Evolutionary conservation across 345 rosid species (phyloP).

Genomic region (Corchorus capsularis): DNA sequence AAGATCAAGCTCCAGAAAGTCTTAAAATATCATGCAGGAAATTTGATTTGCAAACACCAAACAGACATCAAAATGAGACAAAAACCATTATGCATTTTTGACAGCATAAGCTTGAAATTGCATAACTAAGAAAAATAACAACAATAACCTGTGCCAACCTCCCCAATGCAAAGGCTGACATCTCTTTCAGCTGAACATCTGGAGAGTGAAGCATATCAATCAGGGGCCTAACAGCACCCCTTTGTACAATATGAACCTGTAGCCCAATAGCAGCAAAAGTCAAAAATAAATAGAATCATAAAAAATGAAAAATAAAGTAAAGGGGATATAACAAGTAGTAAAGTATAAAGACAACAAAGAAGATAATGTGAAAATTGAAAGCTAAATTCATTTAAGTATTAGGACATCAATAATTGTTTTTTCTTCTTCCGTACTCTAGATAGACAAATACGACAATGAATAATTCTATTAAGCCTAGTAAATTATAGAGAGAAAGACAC

Average conservation of each 20-base stretch:
- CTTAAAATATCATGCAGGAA: background rate
- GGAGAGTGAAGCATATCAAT: slow-evolving; percentile 92
- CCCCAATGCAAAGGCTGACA: slow-evolving; percentile 99
- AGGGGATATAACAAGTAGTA: background rate
- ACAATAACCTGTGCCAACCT: slow-evolving; percentile 93
- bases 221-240: slow-evolving; percentile 95
- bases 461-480: background rate
- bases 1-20: background rate
- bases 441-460: slow-evolving; percentile 3
- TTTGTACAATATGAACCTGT: slow-evolving; percentile 98
- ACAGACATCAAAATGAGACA: background rate
- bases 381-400: slow-evolving; percentile 2
- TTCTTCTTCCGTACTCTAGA: background rate
- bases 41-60: background rate
- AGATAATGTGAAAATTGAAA: background rate
- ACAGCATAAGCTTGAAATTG: background rate
- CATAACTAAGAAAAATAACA: slow-evolving; percentile 8
- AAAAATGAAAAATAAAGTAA: slow-evolving; percentile 13
- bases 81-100: background rate
- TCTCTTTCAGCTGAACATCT: slow-evolving; percentile 92
- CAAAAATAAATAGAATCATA: slow-evolving; percentile 1
- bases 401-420: background rate
- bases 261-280: slow-evolving; percentile 10
- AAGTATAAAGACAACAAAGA: background rate
- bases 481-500: slow-evolving; percentile 16